Conservation (phyloP, 805 yeast species). For the Grigorovia humatica region DNA sequence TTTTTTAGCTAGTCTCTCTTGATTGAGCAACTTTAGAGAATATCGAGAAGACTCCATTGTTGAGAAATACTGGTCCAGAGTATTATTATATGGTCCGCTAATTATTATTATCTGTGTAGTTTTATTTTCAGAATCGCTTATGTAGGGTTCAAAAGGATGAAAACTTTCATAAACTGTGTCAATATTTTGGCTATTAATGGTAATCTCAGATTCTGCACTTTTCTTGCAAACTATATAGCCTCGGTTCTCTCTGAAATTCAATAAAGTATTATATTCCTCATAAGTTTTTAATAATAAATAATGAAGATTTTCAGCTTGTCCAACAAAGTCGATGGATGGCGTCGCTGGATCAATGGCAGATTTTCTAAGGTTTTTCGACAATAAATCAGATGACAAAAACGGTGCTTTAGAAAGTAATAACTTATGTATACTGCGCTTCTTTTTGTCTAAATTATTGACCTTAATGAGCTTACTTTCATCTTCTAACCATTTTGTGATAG, state of each 20-base stretch:
- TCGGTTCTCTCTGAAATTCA: slow-evolving; percentile 28
- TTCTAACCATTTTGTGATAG: slow-evolving; percentile 17
- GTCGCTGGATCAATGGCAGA: slow-evolving; percentile 40
- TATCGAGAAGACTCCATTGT: slow-evolving; percentile 74
- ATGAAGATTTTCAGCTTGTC: slow-evolving; percentile 27
- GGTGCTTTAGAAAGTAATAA: slow-evolving; percentile 57
- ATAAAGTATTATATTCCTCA: slow-evolving; percentile 31
- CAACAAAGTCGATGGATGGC: slow-evolving; percentile 23
- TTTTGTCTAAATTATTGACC: slow-evolving; percentile 7
- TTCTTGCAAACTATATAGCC: slow-evolving; percentile 60
- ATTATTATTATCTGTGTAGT: slow-evolving; percentile 33
- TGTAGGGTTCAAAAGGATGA: slow-evolving; percentile 53
- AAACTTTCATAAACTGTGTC: slow-evolving; percentile 52
- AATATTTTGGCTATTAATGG: slow-evolving; percentile 32
- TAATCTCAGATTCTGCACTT: slow-evolving; percentile 41
- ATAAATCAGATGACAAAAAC: slow-evolving; percentile 67
- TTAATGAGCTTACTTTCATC: slow-evolving; percentile 9
- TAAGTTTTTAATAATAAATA: slow-evolving; percentile 41
- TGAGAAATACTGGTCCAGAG: slow-evolving; percentile 78
- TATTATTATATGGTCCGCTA: slow-evolving; percentile 57
- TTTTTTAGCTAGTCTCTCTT: slow-evolving; percentile 63
- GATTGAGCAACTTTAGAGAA: slow-evolving; percentile 63
- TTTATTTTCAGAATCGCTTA: slow-evolving; percentile 27
- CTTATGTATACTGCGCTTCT: slow-evolving; percentile 52
- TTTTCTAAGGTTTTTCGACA: slow-evolving; percentile 45